Evolutionary conservation across 805 yeast genomes (phyloP), one percentile per base, ranked within the genome.

Genomic region (Schwanniomyces occidentalis): DNA sequence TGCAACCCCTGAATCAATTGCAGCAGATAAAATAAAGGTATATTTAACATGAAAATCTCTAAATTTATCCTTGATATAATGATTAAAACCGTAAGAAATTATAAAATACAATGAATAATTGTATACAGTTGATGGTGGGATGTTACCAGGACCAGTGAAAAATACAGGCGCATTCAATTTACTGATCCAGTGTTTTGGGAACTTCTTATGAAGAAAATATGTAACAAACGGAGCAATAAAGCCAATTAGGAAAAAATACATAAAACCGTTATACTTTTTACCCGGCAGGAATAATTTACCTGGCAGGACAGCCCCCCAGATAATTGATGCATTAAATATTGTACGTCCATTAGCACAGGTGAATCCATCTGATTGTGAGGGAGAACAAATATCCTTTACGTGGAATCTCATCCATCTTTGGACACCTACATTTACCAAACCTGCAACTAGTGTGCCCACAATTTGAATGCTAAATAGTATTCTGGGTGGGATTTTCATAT

Each of bases 61-160:
- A 54, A 68, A 69, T 43, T 59, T 52, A 35, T 60, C 54, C 43
- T 71, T 65, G 46, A 76, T 53, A 47, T 62, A 68, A 58, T 63
- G 75, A 49, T 75, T 75, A 56, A 79, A 80, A 3, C 63, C 24
- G 37, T 65, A 63, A 3, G 81, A 21, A 14, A 27, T 27, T 13
- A 42, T 40, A 42, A 79, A 73, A 62, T 73, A 81, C 6, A 77
- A 58, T 20, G 75, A 70, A 56, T 79, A 80, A 54, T 79, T 80
- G 55, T 80, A 81, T 18, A 85, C 79, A 4, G 88, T 80, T 24
- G 85, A 82, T 26, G 91, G 90, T 10, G 91, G 90, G 47, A 82
- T 76, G 45, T 70, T 67, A 28, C 80, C 81, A n/a, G 71, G 61
- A 46, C 72, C 73, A 10, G 65, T 54, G 54, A 67, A 67, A 57